These are phyloP conservation scores for Endoconidiophora polonica DNA, from an alignment of 2,329 filamentous ascomycete species.

Conservation along the genomic window DNA sequence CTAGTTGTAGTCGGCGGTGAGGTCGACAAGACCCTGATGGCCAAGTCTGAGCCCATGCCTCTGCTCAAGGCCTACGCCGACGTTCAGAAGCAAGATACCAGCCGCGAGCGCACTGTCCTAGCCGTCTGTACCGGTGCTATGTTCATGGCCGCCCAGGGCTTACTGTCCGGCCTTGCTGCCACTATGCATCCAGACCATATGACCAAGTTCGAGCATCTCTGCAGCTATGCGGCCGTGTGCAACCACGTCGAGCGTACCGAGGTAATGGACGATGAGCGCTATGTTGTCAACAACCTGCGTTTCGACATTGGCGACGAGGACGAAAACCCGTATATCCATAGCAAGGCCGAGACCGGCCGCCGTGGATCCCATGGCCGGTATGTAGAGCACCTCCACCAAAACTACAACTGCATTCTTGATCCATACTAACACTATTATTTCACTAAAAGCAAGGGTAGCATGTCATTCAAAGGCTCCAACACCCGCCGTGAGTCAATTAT, in stretches of 20 bases:
- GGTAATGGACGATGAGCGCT: constrained; percentile 63
- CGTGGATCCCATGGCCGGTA: constrained; percentile 46
- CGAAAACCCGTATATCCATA: constrained; percentile 65
- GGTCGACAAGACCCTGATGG: constrained; percentile 44
- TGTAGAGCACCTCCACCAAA: constrained; percentile 15
- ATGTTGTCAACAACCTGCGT: constrained; percentile 81
- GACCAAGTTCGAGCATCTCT: constrained; percentile 66
- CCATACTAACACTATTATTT: constrained; percentile 15
- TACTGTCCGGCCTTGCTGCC: constrained; percentile 62
- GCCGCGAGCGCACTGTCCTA: constrained; percentile 64
- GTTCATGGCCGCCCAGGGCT: constrained; percentile 58
- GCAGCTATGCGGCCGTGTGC: constrained; percentile 53
- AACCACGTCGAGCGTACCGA: constrained; percentile 64
- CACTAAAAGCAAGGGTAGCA: constrained; percentile 55
- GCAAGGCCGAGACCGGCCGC: constrained; percentile 43
- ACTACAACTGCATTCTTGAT: background rate
- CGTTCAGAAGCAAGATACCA: constrained; percentile 62
- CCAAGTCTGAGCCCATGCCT: constrained; percentile 49
- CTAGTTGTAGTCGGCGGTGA: constrained; percentile 63
- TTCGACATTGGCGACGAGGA: constrained; percentile 71
- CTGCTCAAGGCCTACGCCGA: constrained; percentile 64
- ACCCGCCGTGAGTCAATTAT: constrained; percentile 63
- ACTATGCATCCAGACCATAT: constrained; percentile 71
- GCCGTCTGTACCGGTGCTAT: constrained; percentile 67
- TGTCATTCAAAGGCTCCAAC: constrained; percentile 62